Evolutionary conservation across 169 alveolate species (phyloP).

Genomic region (Plasmodium coatneyi): DNA sequence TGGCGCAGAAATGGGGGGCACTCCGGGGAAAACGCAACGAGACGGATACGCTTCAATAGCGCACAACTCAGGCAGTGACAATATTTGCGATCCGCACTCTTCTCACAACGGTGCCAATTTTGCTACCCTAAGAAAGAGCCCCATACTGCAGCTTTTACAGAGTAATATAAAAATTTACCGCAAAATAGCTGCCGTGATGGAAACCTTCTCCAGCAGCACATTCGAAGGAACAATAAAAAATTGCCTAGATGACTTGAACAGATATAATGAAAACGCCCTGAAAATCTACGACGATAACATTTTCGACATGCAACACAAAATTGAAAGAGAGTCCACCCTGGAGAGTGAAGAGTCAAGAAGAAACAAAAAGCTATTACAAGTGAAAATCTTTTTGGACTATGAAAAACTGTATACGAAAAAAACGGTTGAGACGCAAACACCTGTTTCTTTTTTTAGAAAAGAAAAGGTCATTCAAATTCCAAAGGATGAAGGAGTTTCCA

Average conservation of each 20-base stretch:
- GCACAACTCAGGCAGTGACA: not conserved
- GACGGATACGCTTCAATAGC: not conserved
- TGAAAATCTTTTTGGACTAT: conserved; percentile 69
- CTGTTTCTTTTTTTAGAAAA: conserved; percentile 40
- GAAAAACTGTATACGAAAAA: conserved; percentile 62
- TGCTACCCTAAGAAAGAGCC: not conserved
- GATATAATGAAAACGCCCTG: conserved; percentile 6
- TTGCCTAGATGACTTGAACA: conserved; percentile 12
- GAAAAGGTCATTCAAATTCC: conserved; percentile 50
- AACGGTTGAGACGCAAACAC: conserved; percentile 75
- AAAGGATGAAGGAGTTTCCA: conserved; percentile 44
- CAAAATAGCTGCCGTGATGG: not conserved
- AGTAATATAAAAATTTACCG: conserved; percentile 1
- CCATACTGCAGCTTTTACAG: conserved; percentile 7
- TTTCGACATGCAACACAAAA: conserved; percentile 41
- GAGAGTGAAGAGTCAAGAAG: conserved; percentile 62
- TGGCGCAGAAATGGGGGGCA: not conserved
- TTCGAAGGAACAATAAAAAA: conserved; percentile 1
- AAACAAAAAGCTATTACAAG: conserved; percentile 56
- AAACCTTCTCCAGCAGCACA: conserved; percentile 1
- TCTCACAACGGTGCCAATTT: not conserved
- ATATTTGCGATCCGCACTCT: not conserved
- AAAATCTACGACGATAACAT: conserved; percentile 36
- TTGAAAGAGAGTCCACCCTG: conserved; percentile 6
- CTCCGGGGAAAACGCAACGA: not conserved